A percentile compares a stretch with the other conserved stretches of the same genome.
Conservation (phyloP, 768 basidiomycete genomes). For the Fomitopsis pulvina region DNA sequence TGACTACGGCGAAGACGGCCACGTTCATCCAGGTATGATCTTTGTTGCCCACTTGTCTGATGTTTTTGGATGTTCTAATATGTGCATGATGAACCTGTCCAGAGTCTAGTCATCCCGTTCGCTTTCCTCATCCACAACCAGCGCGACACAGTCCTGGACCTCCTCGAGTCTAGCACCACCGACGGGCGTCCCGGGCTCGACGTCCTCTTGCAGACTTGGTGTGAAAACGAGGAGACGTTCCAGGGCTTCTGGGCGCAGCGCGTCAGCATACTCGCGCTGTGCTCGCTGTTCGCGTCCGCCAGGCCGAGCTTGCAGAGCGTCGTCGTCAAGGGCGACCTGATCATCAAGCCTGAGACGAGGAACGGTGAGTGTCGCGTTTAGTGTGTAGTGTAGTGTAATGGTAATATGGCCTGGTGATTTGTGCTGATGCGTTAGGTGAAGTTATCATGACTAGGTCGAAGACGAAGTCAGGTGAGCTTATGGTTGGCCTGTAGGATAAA, state of each 20-base stretch:
- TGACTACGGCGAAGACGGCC: slow-evolving; percentile 82
- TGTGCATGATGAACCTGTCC: background rate
- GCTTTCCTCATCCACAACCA: slow-evolving; percentile 90
- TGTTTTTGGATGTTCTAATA: background rate
- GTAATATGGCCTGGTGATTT: background rate
- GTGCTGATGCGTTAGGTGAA: slow-evolving; percentile 25
- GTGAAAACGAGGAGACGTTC: slow-evolving; percentile 91
- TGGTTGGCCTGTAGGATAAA: background rate
- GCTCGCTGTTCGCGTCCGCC: slow-evolving; percentile 61
- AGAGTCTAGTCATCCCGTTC: slow-evolving; percentile 91
- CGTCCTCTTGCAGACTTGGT: slow-evolving; percentile 88
- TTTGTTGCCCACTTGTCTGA: background rate
- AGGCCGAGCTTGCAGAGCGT: slow-evolving; percentile 63
- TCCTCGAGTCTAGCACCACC: slow-evolving; percentile 65
- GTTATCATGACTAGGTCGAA: slow-evolving; percentile 96
- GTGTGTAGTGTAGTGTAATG: background rate
- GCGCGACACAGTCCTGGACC: slow-evolving; percentile 66
- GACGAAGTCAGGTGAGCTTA: slow-evolving; percentile 71
- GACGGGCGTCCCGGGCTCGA: slow-evolving; percentile 67
- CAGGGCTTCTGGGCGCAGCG: slow-evolving; percentile 92
- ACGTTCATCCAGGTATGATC: slow-evolving; percentile 79
- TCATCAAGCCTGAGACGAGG: slow-evolving; percentile 73
- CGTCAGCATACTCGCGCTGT: slow-evolving; percentile 78
- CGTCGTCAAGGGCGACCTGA: slow-evolving; percentile 86
- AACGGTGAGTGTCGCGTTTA: slow-evolving; percentile 51